Conservation (phyloP, 345 rosid genomes). For the Aquilaria malaccensis region DNA sequence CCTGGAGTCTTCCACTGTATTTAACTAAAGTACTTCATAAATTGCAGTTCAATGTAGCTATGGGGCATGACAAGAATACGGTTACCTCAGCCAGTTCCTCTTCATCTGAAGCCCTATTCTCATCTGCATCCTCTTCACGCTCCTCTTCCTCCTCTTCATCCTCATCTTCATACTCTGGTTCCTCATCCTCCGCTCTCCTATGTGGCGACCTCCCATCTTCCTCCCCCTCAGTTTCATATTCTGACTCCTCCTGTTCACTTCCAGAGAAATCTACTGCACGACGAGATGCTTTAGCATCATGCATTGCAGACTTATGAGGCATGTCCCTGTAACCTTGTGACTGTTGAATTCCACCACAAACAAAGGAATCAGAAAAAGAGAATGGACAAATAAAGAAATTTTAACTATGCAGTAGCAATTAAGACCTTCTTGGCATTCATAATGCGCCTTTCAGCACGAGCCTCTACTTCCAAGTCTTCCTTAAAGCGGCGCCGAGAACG, state of each 20-base stretch:
- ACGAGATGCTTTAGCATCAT: constrained; percentile 49
- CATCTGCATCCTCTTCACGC: constrained; percentile 42
- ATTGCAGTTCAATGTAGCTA: neutral
- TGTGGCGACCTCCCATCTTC: constrained; percentile 63
- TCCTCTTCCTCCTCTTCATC: constrained; percentile 64
- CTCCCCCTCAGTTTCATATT: constrained; percentile 88
- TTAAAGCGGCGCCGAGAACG: constrained; percentile 72
- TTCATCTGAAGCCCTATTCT: constrained; percentile 59
- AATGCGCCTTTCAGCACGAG: constrained; percentile 80
- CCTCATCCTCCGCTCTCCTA: constrained; percentile 67
- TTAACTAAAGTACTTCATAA: neutral
- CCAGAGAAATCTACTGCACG: constrained; percentile 76
- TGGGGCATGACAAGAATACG: neutral
- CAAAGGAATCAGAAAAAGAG: neutral
- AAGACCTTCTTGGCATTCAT: constrained; percentile 92
- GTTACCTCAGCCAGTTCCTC: constrained; percentile 60
- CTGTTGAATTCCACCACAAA: constrained; percentile 1
- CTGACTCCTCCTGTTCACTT: constrained; percentile 92
- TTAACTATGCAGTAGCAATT: neutral
- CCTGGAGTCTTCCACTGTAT: neutral
- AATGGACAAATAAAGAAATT: constrained; percentile 5
- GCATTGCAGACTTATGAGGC: constrained; percentile 49
- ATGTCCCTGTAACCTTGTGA: constrained; percentile 65
- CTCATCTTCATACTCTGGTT: constrained; percentile 74
- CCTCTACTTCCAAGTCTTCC: constrained; percentile 92